Base-by-base conservation (phyloP, 1,284 basidiomycete species). In the Fomitopsis schrenkii region DNA sequence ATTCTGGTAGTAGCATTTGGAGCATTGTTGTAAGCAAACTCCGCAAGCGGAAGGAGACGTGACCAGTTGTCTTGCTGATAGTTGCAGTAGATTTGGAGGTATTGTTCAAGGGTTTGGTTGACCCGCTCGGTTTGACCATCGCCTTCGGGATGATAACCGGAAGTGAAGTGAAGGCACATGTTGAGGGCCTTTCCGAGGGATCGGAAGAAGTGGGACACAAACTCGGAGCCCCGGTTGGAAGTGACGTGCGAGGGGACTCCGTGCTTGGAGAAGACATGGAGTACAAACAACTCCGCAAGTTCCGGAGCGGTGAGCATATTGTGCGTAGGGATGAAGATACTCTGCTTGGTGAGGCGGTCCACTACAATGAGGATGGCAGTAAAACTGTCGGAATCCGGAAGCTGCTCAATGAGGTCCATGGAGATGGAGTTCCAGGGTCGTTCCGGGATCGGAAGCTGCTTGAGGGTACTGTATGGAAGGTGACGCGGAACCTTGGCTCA, bases 271-370 rank as follows among this genome's bases (percentile, higher is more conserved):
- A 72, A 74, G 14, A 76, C 67, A 45, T 71, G 68, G 14, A 65
- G 57, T 26, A 75, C 22, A 57, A 72, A 78, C 4, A 75, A 63
- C 8, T 63, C 55, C 0, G 71, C 71, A 0, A 75, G 67, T 35
- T 73, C 75, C 5, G 71, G 67, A 10, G 76, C 72, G 0, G 67
- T 70, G 0, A 78, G 63, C 15, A 74, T 71, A 9, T 68, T 64
- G 22, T 63, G 45, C 7, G 67, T 65, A 14, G 70, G 71, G 58
- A 68, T 61, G 48, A 65, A 63, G 48, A 63, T 60, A 5, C 19
- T 30, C 8, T 63, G 59, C 55, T 64, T 63, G 50, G 59, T 38
- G 15, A 59, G 38, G 14, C 33, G 17, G 56, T 64, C 60, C 1
- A 64, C 36, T 2, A 63, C 35, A 14, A 64, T 61, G 1, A 63